phyloP scores from a whole-genome alignment of 768 basidiomycete genomes.

The Boletus rubescentipes region DNA sequence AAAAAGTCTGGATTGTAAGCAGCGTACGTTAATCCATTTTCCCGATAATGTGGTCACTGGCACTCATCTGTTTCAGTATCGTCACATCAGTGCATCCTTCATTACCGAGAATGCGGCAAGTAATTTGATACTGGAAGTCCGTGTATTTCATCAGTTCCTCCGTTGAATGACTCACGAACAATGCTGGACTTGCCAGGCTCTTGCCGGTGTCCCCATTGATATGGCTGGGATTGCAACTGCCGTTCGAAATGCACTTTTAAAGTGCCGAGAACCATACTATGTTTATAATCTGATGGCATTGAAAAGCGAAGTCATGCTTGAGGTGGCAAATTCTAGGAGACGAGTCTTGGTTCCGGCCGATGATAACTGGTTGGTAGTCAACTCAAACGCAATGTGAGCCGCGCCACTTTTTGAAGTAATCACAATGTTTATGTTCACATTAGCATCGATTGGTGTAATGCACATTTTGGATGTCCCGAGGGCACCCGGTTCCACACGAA shows the following conservation, averaged over 20 bases:
- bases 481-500: slow-evolving; percentile 9
- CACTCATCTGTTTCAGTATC: slow-evolving; percentile 12
- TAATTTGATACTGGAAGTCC: slow-evolving; percentile 18
- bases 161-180: background rate
- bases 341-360: background rate
- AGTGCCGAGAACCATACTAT: slow-evolving; percentile 7
- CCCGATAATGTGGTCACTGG: too few relatives aligned
- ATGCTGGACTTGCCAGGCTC: background rate
- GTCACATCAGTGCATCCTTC: slow-evolving; percentile 10
- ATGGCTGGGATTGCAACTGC: slow-evolving; percentile 16
- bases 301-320: slow-evolving; percentile 12
- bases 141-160: background rate
- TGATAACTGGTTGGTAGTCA: slow-evolving; percentile 11
- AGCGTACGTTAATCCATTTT: background rate
- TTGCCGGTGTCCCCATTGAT: slow-evolving; percentile 12
- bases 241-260: slow-evolving; percentile 13
- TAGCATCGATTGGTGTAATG: slow-evolving; percentile 17
- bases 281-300: slow-evolving; percentile 13
- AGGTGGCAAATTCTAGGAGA: slow-evolving; percentile 13
- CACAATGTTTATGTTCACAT: background rate
- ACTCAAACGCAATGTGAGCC: slow-evolving; percentile 16
- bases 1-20: too few relatives aligned
- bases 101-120: slow-evolving; percentile 13
- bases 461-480: slow-evolving; percentile 17
- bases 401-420: too few relatives aligned